Base-by-base conservation (phyloP, 805 yeast genomes). In the Hyphopichia homilentoma region DNA sequence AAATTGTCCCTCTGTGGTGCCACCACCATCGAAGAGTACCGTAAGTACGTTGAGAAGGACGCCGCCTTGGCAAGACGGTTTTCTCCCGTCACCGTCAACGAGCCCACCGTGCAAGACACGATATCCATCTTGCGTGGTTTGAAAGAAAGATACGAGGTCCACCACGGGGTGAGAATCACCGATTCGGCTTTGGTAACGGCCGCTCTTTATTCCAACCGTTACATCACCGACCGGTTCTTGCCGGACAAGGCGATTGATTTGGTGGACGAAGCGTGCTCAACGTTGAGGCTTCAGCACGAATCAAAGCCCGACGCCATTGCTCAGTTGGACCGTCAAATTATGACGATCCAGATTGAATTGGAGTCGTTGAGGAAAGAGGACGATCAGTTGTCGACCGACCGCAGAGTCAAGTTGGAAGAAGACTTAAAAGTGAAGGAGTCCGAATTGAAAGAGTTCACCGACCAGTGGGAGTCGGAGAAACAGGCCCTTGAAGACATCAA, bases 241-340 rank as follows among this genome's bases (percentile, higher is more conserved):
- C 98, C 98, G 1, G 98, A 90, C 53, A 90, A 90, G 65, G 97
- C 97, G 14, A 90, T 90, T 44, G 98, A 90, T 59, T 72, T 90
- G 44, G 93, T 90, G 2, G 98, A 90, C 61, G 98, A 90, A 54
- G 97, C 97, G 0, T 89, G 97, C 63, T 93, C 97, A 3, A 95
- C 95, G 0, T 68, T 90, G 37, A 70, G 98, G 43, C 67, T 90
- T 38, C 98, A 90, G 59, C 97, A 93, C 55, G 98, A 90, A 61
- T 87, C 96, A 2, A 89, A 88, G 54, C 98, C 98, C 0, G 98
- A 90, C 52, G 86, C 89, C 2, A 84, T 93, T 33, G 90, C 88
- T 49, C 84, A 81, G 29, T 68, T 90, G 37, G 97, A 90, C 55
- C 76, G 97, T 40, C 72, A 81, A 18, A 79, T 90, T 29, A 87